phyloP scores from a whole-genome alignment of 2,329 filamentous ascomycete genomes.

The Fusarium sp. region DNA sequence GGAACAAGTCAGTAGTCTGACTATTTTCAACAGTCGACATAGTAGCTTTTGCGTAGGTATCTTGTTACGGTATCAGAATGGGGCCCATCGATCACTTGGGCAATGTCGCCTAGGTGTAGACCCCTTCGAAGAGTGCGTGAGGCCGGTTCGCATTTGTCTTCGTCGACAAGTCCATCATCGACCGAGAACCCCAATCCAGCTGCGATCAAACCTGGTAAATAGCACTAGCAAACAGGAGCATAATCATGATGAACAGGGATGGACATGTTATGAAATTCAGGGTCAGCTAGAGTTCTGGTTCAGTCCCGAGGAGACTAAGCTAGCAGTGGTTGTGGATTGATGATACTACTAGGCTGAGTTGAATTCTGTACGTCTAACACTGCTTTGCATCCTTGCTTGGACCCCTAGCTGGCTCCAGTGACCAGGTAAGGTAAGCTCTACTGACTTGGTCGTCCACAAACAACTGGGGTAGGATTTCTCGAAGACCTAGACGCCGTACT shows the following conservation, averaged over 20 bases:
- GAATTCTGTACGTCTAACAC: no score
- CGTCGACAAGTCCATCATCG: not conserved
- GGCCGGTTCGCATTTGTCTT: slow-evolving; percentile 28
- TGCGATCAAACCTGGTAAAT: slow-evolving; percentile 1
- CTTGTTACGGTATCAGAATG: slow-evolving; percentile 30
- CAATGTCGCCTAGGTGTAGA: slow-evolving; percentile 35
- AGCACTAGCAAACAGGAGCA: slow-evolving; percentile 12
- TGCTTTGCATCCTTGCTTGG: no score
- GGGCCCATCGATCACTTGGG: slow-evolving; percentile 33
- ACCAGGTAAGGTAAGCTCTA: no score
- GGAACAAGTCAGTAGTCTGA: slow-evolving; percentile 12
- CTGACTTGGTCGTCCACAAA: no score
- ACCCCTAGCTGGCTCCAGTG: no score
- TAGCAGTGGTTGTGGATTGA: slow-evolving; percentile 49
- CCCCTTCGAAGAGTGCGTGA: slow-evolving; percentile 12
- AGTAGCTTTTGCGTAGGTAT: slow-evolving; percentile 30
- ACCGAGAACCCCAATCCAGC: no score
- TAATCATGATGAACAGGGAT: slow-evolving; percentile 18
- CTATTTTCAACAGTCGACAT: slow-evolving; percentile 16
- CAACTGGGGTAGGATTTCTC: no score
- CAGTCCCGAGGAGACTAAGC: slow-evolving; percentile 20
- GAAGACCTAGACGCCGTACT: no score
- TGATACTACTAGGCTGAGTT: slow-evolving; percentile 44
- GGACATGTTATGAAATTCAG: slow-evolving; percentile 32
- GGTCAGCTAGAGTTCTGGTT: slow-evolving; percentile 37